These are phyloP conservation scores for Rhodotorula sp. DNA, from an alignment of 1,284 basidiomycete species.

Conservation along the genomic window DNA sequence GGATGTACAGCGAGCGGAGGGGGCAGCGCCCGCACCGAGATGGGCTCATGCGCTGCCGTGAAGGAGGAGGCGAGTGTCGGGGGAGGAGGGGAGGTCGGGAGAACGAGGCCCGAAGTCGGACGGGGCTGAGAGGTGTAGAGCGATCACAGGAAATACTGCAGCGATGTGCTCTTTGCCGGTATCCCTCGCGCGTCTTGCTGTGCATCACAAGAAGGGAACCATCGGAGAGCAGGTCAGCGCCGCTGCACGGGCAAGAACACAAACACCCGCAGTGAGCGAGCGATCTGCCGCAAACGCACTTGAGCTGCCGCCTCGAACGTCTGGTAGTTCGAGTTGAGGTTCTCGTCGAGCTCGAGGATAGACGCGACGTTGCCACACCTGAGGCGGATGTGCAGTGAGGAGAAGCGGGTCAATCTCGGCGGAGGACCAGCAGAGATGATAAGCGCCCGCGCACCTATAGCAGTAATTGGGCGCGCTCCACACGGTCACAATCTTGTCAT, in stretches of 20 bases:
- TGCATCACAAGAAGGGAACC: neutral
- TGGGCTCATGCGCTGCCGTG: no score
- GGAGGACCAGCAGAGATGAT: neutral
- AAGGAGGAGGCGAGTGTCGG: no score
- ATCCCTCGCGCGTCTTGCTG: conserved; percentile 41
- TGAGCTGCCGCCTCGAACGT: conserved; percentile 72
- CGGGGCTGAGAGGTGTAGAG: neutral
- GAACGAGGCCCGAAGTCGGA: no score
- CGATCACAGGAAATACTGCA: conserved; percentile 44
- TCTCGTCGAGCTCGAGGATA: conserved; percentile 86
- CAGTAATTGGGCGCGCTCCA: conserved; percentile 99
- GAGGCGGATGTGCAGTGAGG: conserved; percentile 3
- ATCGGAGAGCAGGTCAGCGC: neutral
- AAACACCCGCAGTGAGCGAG: neutral
- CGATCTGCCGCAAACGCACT: conserved; percentile 8
- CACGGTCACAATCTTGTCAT: conserved; percentile 91
- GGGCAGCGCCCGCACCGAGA: no score
- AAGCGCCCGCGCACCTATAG: conserved; percentile 67
- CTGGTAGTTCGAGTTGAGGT: conserved; percentile 86
- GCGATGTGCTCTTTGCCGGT: conserved; percentile 43
- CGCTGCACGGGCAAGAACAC: no score
- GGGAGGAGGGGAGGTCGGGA: neutral
- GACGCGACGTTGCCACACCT: conserved; percentile 94
- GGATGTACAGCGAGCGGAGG: neutral
- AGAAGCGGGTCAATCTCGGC: neutral